Conservation (phyloP, 1,284 basidiomycete species). For the Termitomyces sp. region DNA sequence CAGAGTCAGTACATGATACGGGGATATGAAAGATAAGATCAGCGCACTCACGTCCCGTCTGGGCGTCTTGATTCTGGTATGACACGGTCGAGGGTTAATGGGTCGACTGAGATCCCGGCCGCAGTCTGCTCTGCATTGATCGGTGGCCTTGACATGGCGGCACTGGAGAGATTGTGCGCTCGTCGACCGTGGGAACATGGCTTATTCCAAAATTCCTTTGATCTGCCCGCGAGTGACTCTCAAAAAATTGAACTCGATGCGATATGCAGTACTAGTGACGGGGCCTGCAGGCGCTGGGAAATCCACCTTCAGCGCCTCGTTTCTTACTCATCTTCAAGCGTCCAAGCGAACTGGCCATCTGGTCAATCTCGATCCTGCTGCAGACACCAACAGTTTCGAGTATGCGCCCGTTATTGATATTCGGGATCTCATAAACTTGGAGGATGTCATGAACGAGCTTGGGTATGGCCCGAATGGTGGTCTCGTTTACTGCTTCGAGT, state of each 20-base stretch:
- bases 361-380: slow-evolving; percentile 97
- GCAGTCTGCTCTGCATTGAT: slow-evolving; percentile 64
- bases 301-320: slow-evolving; percentile 88
- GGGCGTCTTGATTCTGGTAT: slow-evolving; percentile 79
- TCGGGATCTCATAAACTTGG: slow-evolving; percentile 85
- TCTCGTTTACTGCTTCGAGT: slow-evolving; percentile 99
- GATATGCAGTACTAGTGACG: slow-evolving; percentile 84
- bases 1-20: slow-evolving; percentile 8
- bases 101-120: slow-evolving; percentile 82
- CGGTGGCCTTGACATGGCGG: slow-evolving; percentile 69
- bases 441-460: slow-evolving; percentile 97
- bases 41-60: slow-evolving; percentile 80
- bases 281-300: slow-evolving; percentile 98
- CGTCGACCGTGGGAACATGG: slow-evolving; percentile 12
- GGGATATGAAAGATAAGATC: slow-evolving; percentile 4
- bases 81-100: slow-evolving; percentile 79
- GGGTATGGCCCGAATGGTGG: slow-evolving; percentile 97
- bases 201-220: neutral
- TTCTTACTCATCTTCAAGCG: slow-evolving; percentile 87
- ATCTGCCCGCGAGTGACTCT: neutral
- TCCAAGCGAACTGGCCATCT: slow-evolving; percentile 86
- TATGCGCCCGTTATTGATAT: slow-evolving; percentile 95
- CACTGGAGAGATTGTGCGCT: slow-evolving; percentile 3
- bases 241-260: slow-evolving; percentile 46
- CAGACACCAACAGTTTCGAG: slow-evolving; percentile 82